Conservation (phyloP, 495 filamentous ascomycete species). For the Xylaria bambusicola region DNA sequence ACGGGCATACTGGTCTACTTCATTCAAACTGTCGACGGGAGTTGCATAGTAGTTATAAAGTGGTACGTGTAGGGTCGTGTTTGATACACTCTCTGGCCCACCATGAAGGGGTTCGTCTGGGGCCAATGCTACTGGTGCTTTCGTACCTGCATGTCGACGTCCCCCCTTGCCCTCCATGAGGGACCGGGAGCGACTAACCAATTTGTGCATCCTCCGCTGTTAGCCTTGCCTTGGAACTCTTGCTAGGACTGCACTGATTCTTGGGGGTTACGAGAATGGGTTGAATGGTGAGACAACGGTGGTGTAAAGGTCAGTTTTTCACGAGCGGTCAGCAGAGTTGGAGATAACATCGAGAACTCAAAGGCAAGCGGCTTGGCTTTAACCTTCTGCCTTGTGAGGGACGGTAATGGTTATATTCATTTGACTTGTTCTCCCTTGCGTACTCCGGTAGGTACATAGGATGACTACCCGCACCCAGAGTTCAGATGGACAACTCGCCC, state of each 20-base stretch:
- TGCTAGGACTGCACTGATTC: constrained; percentile 3
- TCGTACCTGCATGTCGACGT: constrained; percentile 27
- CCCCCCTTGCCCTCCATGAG: constrained; percentile 15
- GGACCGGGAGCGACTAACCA: constrained; percentile 14
- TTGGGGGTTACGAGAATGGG: background rate
- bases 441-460: no score
- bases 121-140: constrained; percentile 40
- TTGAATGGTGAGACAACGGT: constrained; percentile 11
- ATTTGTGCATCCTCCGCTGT: constrained; percentile 18
- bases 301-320: constrained; percentile 8
- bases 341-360: background rate
- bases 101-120: constrained; percentile 38
- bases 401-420: constrained; percentile 2
- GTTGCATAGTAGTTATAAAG: constrained; percentile 27
- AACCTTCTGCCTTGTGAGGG: background rate
- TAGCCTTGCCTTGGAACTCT: background rate
- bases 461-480: no score
- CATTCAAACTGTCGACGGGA: constrained; percentile 18
- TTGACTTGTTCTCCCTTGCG: constrained; percentile 6
- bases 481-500: no score
- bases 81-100: constrained; percentile 49
- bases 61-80: constrained; percentile 36
- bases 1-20: constrained; percentile 39
- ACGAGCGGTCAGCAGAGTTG: background rate
- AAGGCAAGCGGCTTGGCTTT: background rate